Conservation (phyloP, 169 alveolate species). For the Plasmodium reichenowi region DNA sequence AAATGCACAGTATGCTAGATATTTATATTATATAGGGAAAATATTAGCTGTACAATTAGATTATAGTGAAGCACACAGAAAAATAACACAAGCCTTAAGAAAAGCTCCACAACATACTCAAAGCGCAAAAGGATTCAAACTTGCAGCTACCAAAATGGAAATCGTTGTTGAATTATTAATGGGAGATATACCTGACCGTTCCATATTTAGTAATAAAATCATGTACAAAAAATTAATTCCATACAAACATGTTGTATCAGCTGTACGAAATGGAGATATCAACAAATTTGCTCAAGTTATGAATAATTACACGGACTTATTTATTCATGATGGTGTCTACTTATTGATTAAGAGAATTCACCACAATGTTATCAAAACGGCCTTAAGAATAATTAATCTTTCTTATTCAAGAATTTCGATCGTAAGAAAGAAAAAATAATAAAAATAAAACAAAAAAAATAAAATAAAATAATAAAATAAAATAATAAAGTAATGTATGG, state of each 20-base stretch:
- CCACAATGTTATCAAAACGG: constrained; percentile 96
- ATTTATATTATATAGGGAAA: constrained; percentile 93
- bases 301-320: constrained; percentile 82
- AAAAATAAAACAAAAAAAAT: no score
- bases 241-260: constrained; percentile 92
- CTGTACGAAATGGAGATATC: constrained; percentile 95
- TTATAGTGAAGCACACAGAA: constrained; percentile 93
- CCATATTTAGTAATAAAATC: constrained; percentile 89
- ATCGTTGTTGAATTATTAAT: constrained; percentile 94
- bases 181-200: constrained; percentile 98
- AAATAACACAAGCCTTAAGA: constrained; percentile 92
- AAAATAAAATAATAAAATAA: no score
- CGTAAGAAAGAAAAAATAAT: constrained; percentile 55
- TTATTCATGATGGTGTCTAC: constrained; percentile 92
- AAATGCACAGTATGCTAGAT: constrained; percentile 95
- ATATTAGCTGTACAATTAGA: constrained; percentile 95
- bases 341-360: constrained; percentile 93
- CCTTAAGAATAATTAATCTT: constrained; percentile 92
- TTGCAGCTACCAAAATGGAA: constrained; percentile 92
- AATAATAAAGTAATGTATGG: no score
- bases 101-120: constrained; percentile 94
- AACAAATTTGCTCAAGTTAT: constrained; percentile 89
- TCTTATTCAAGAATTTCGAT: constrained; percentile 93
- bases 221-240: constrained; percentile 91
- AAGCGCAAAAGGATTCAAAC: constrained; percentile 92